phyloP scores from a whole-genome alignment of 768 basidiomycete genomes.

The Pisolithus sp. region DNA sequence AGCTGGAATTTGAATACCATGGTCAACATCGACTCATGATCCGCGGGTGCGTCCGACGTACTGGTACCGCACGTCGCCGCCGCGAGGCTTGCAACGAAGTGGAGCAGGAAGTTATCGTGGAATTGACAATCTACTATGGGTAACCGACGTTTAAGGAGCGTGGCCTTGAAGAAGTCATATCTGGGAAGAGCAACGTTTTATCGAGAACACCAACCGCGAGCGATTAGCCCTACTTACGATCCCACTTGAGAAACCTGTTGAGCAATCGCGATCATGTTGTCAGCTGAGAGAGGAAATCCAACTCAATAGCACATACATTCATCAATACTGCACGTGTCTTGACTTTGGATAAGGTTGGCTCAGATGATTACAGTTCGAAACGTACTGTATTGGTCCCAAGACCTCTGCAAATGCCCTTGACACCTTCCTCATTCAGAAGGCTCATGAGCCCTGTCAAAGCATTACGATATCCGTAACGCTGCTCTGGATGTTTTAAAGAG shows the following conservation, averaged over 20 bases:
- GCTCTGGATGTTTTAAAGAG: constrained; percentile 62
- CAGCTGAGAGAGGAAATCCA: not conserved
- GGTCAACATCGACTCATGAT: constrained; percentile 1
- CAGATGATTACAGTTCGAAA: constrained; percentile 2
- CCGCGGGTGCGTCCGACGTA: constrained; percentile 28
- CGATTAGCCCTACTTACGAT: constrained; percentile 49
- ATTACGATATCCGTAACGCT: constrained; percentile 73
- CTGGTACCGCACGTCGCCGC: constrained; percentile 78
- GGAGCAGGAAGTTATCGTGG: constrained; percentile 59
- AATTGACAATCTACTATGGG: constrained; percentile 57
- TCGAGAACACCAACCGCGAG: not conserved
- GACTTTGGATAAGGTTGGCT: constrained; percentile 6
- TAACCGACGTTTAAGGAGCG: constrained; percentile 44
- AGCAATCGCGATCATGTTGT: constrained; percentile 4
- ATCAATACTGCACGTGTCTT: constrained; percentile 62
- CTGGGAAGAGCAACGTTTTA: constrained; percentile 29
- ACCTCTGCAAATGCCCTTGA: constrained; percentile 63
- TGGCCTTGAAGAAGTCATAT: constrained; percentile 71
- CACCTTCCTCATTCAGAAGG: constrained; percentile 64
- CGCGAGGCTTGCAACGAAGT: constrained; percentile 57
- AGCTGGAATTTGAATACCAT: constrained; percentile 34
- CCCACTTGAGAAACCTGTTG: constrained; percentile 71
- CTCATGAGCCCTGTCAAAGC: constrained; percentile 65
- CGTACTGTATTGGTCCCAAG: constrained; percentile 72
- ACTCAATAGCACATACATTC: constrained; percentile 47